Evolutionary conservation across 257 asterid species (phyloP).

Genomic region (Buddleja alternifolia): DNA sequence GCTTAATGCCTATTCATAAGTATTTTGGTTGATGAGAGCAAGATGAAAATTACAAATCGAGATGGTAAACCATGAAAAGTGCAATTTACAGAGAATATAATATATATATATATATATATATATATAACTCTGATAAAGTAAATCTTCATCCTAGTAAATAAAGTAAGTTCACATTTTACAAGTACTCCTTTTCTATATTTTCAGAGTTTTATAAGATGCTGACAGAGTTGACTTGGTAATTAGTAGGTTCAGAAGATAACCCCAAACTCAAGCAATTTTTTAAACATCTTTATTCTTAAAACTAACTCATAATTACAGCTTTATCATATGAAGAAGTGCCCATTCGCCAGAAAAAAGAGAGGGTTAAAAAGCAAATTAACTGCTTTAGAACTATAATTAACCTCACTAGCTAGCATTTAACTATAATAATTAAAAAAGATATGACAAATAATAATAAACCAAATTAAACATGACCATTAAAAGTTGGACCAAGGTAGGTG

Average conservation of each 20-base stretch:
- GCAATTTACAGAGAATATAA: constrained; percentile 30
- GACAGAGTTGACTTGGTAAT: constrained; percentile 35
- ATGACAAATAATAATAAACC: too few species aligned
- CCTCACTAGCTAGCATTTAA: constrained; percentile 14
- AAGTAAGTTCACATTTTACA: constrained; percentile 30
- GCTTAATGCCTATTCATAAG: not conserved
- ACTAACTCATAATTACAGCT: constrained; percentile 28
- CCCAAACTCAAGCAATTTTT: constrained; percentile 30
- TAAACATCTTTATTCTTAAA: not conserved
- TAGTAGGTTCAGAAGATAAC: constrained; percentile 23
- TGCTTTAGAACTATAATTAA: not conserved
- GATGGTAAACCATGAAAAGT: not conserved
- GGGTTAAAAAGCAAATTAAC: not conserved
- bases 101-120: too few species aligned
- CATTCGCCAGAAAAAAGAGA: constrained; percentile 8
- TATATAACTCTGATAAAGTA: constrained; percentile 24
- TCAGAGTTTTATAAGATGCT: constrained; percentile 14
- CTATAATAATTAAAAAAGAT: too few species aligned
- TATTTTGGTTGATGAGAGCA: not conserved
- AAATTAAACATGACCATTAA: too few species aligned
- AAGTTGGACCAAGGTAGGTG: too few species aligned
- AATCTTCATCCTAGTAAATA: constrained; percentile 23
- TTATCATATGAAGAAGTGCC: constrained; percentile 33
- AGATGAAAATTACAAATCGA: not conserved
- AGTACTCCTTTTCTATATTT: constrained; percentile 10